Evolutionary conservation across 2,329 filamentous ascomycete species (phyloP).

Genomic region (Xylaria sp.): DNA sequence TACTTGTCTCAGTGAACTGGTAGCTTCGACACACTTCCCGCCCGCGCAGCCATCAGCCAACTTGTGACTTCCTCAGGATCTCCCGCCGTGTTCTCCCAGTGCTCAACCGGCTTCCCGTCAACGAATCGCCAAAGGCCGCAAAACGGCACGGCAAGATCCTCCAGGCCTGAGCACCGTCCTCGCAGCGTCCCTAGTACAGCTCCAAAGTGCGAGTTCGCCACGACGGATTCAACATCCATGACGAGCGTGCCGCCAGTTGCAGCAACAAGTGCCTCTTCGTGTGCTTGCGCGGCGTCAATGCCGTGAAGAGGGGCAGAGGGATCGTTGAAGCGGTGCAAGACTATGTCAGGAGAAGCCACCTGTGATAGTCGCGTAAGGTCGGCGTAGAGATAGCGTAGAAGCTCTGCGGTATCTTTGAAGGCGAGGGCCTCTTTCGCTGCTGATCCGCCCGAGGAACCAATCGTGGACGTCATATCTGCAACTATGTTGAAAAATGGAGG

Average conservation of each 20-base stretch:
- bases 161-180: background rate
- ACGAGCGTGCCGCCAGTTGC: constrained; percentile 7
- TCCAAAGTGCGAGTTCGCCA: background rate
- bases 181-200: background rate
- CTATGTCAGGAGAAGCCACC: constrained; percentile 5
- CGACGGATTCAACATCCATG: constrained; percentile 16
- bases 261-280: constrained; percentile 8
- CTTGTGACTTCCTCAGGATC: background rate
- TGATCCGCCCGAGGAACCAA: background rate
- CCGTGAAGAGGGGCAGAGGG: background rate
- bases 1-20: too few relatives aligned
- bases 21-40: background rate
- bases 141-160: background rate
- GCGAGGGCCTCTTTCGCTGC: background rate
- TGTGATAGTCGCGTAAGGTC: constrained; percentile 19
- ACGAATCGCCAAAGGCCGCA: constrained; percentile 3
- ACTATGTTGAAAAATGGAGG: too few relatives aligned
- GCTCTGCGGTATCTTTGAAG: background rate
- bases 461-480: background rate
- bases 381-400: constrained; percentile 26
- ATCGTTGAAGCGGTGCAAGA: constrained; percentile 19
- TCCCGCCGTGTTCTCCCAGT: constrained; percentile 8
- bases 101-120: background rate
- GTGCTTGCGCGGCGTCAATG: constrained; percentile 18
- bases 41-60: background rate